Evolutionary conservation across 768 basidiomycete genomes (phyloP).

Genomic region (Pleurotus giganteus): DNA sequence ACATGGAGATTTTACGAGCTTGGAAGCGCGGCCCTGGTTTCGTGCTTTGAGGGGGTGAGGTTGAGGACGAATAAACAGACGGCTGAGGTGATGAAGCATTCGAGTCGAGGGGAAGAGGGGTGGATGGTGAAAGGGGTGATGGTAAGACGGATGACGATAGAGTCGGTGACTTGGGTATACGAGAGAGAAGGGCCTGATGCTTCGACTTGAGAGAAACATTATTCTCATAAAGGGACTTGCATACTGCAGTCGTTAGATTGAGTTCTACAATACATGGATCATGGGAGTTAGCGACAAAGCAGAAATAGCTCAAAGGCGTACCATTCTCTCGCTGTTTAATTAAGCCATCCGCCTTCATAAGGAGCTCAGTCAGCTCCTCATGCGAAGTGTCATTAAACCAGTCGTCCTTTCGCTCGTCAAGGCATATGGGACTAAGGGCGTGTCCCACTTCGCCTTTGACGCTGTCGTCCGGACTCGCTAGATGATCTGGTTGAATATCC

Average conservation of each 20-base stretch:
- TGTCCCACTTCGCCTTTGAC: constrained; percentile 17
- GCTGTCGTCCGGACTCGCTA: constrained; percentile 15
- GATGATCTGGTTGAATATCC: constrained; percentile 12
- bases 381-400: constrained; percentile 68
- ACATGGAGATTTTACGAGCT: constrained; percentile 57
- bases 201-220: constrained; percentile 67
- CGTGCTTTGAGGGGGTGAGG: constrained; percentile 21
- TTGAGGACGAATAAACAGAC: constrained; percentile 14
- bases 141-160: not conserved
- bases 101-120: constrained; percentile 25
- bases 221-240: constrained; percentile 67
- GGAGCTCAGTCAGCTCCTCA: constrained; percentile 67
- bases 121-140: constrained; percentile 35
- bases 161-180: constrained; percentile 49
- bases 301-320: constrained; percentile 31
- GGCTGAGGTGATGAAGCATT: constrained; percentile 10
- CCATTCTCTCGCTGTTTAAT: constrained; percentile 79
- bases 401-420: constrained; percentile 25
- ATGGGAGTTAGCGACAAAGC: not conserved
- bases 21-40: constrained; percentile 23
- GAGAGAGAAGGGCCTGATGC: constrained; percentile 68
- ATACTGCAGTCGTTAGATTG: constrained; percentile 61
- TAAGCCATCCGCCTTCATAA: constrained; percentile 70
- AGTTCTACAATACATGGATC: constrained; percentile 44
- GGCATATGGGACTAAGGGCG: constrained; percentile 6